Evolutionary conservation across 148 eudicot species (phyloP), one percentile per base, ranked within the genome.

Genomic region (Silene conica): DNA sequence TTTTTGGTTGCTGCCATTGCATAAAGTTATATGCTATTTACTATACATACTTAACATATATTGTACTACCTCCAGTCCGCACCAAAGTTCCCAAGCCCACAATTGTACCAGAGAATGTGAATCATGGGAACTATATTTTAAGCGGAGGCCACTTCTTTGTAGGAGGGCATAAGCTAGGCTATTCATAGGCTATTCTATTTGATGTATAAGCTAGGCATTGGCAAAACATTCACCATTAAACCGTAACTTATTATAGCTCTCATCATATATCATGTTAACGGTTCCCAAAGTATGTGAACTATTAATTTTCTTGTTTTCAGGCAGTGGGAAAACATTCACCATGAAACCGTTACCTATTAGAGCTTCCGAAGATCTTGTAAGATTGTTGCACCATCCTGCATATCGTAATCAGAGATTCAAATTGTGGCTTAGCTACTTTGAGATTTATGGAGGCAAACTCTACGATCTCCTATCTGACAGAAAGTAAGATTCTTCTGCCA

Each of bases 251-350:
- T 95, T 48, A 87, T 96, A 92, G 98, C 98, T 79, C 28, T 26
- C 28, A 1, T 26, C 28, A 2, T 26, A 26, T 26, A 2, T 26
- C 28, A 26, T 26, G 28, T 26, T 67, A 28, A 43, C 54, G 59
- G 22, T 69, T 31, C 34, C 55, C 21, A 46, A 57, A 50, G 58
- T 50, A 18, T 77, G 77, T 72, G 55, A 48, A 54, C 75, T 54
- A 64, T 69, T 69, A 57, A 68, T 63, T 79, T 26, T 71, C 50
- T 50, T 67, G n/a, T 75, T 50, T 50, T 73, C 92, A 95, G 98
- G 98, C 64, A 95, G 98, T 89, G 98, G 98, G 61, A 95, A 95
- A 86, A 95, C 98, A 62, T 95, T 87, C 76, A 95, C 98, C 50
- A 95, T 95, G 98, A 92, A 92, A 74, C 98, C 98, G 26, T 86